phyloP scores from a whole-genome alignment of 225 moss, liverwort and hornwort genomes.

The Pseudisothecium myosuroides region DNA sequence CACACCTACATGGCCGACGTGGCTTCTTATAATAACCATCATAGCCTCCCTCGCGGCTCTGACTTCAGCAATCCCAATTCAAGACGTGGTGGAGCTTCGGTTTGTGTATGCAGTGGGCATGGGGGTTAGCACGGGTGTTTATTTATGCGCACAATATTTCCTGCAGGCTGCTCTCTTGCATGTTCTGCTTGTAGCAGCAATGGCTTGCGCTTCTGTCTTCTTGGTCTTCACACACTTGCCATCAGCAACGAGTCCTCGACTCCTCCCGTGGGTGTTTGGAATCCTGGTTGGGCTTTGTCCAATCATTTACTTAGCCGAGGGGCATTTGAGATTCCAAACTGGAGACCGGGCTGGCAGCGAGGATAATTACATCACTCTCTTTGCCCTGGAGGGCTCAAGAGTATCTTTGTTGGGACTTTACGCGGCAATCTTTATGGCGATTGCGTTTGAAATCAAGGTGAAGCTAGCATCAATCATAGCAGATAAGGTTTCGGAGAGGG shows the following conservation, averaged over 20 bases:
- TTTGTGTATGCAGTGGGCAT: constrained; percentile 73
- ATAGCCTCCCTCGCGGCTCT: constrained; percentile 75
- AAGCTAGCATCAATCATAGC: constrained; percentile 75
- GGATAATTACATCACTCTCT: constrained; percentile 64
- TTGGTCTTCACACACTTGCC: constrained; percentile 88
- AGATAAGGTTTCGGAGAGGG: constrained; percentile 56
- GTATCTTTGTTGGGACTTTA: constrained; percentile 78
- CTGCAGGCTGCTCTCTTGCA: constrained; percentile 55
- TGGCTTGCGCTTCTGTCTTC: constrained; percentile 73
- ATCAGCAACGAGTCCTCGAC: constrained; percentile 83
- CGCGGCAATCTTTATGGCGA: constrained; percentile 83
- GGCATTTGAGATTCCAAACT: constrained; percentile 35
- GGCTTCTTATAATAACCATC: constrained; percentile 75
- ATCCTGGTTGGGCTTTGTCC: constrained; percentile 76
- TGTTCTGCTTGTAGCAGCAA: constrained; percentile 55
- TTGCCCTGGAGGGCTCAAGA: constrained; percentile 89
- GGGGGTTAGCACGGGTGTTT: constrained; percentile 77
- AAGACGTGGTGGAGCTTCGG: constrained; percentile 95
- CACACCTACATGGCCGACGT: constrained; percentile 82
- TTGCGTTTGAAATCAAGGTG: constrained; percentile 81
- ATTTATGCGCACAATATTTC: constrained; percentile 88
- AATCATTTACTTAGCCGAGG: constrained; percentile 42
- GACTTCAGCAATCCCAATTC: constrained; percentile 93
- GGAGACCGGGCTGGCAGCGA: constrained; percentile 57
- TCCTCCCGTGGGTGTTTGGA: constrained; percentile 31